A percentile compares a stretch with the other conserved stretches of the same genome.
Conservation (phyloP, 2,329 filamentous ascomycete species). For the Diaporthe destruens region DNA sequence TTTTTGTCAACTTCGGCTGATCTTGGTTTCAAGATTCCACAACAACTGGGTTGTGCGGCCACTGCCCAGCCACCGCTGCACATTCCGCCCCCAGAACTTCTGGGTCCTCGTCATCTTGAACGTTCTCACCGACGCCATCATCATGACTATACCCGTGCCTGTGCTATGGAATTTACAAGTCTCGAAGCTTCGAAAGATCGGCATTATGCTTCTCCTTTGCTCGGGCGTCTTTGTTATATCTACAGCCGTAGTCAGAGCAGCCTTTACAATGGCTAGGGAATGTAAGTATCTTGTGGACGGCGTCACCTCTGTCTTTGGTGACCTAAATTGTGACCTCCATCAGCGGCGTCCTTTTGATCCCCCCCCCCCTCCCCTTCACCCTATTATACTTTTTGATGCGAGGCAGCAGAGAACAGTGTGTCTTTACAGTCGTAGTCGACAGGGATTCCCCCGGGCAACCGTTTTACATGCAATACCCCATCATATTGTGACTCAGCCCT, state of each 20-base stretch:
- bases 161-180: conserved; percentile 47
- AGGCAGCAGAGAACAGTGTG: no score
- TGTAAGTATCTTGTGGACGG: background rate
- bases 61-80: conserved; percentile 39
- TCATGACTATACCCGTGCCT: conserved; percentile 47
- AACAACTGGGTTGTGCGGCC: conserved; percentile 47
- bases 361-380: no score
- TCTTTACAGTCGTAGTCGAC: no score
- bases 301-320: rapidly evolving
- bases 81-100: conserved; percentile 38
- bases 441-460: no score
- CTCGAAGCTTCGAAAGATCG: conserved; percentile 36
- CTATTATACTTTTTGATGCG: no score
- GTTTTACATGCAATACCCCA: no score
- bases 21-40: conserved; percentile 17
- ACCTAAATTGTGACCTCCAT: no score
- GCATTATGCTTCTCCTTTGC: conserved; percentile 44
- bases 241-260: conserved; percentile 46
- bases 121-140: conserved; percentile 45
- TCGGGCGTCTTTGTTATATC: conserved; percentile 48
- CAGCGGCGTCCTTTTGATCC: no score
- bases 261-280: conserved; percentile 44
- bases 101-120: conserved; percentile 44
- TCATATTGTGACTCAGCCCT: no score
- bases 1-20: background rate